Conservation (phyloP, 441 rosid species). For the Populus hybrid region DNA sequence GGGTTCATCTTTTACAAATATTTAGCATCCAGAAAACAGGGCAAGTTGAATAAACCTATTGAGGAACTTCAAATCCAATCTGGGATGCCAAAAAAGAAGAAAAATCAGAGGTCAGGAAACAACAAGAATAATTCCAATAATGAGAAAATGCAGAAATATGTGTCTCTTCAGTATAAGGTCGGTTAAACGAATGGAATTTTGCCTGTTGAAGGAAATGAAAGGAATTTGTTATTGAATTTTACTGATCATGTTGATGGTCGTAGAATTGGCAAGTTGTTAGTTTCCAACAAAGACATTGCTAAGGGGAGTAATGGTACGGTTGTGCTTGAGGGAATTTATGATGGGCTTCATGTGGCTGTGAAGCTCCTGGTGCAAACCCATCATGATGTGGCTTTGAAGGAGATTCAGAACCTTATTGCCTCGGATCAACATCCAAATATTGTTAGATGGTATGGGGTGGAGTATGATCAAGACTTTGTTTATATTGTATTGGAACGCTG, state of each 20-base stretch:
- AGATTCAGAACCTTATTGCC: constrained; percentile 78
- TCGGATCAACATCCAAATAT: constrained; percentile 86
- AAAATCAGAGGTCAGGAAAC: constrained; percentile 49
- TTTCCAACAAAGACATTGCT: constrained; percentile 70
- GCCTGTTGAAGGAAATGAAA: constrained; percentile 35
- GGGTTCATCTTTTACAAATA: constrained; percentile 29
- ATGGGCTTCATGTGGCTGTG: constrained; percentile 78
- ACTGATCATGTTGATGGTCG: constrained; percentile 45
- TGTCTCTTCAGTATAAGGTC: constrained; percentile 24
- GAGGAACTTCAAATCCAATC: constrained; percentile 35
- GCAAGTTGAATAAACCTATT: constrained; percentile 36
- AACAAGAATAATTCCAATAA: constrained; percentile 35
- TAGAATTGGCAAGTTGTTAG: constrained; percentile 61
- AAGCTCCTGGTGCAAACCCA: constrained; percentile 82
- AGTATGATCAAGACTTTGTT: constrained; percentile 75
- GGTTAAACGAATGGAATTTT: constrained; percentile 25
- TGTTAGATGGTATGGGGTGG: constrained; percentile 88
- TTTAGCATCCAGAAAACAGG: constrained; percentile 26
- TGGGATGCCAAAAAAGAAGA: constrained; percentile 55
- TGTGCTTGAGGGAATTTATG: constrained; percentile 76
- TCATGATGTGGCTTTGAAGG: constrained; percentile 83
- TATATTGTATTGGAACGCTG: constrained; percentile 85
- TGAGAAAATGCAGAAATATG: constrained; percentile 29
- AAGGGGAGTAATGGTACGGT: constrained; percentile 84
- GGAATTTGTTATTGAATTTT: constrained; percentile 28